These are phyloP conservation scores for Triangularia setosa DNA, from an alignment of 2,329 filamentous ascomycete species.

Conservation along the genomic window DNA sequence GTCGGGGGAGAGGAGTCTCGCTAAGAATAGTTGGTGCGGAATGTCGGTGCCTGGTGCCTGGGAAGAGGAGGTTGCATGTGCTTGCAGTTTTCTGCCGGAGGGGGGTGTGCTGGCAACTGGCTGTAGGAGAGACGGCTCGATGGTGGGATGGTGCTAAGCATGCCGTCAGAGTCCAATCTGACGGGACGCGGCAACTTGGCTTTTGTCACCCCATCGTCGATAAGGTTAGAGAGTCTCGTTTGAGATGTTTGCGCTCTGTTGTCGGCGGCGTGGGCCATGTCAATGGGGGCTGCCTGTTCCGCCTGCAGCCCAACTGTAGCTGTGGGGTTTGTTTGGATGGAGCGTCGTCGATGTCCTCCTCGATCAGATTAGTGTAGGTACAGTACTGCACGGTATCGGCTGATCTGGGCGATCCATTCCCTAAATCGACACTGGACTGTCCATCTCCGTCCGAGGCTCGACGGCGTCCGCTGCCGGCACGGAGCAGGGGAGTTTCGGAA, in stretches of 20 bases:
- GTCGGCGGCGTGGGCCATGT: background rate
- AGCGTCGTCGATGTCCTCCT: background rate
- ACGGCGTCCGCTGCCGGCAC: background rate
- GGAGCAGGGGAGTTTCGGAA: background rate
- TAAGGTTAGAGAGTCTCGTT: background rate
- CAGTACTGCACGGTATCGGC: too few species aligned
- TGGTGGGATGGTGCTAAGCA: background rate
- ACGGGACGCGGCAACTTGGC: background rate
- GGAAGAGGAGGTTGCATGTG: background rate
- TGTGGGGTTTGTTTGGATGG: too few species aligned
- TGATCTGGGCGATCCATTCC: background rate
- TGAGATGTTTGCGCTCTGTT: background rate
- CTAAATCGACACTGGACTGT: background rate
- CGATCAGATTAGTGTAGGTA: background rate
- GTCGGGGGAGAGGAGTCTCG: background rate
- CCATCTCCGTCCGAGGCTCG: background rate
- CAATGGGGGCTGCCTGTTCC: background rate
- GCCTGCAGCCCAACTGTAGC: background rate
- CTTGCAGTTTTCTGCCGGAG: background rate
- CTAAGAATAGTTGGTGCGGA: slow-evolving; percentile 7
- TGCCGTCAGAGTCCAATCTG: background rate
- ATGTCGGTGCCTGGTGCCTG: slow-evolving; percentile 6
- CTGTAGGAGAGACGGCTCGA: background rate
- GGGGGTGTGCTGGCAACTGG: background rate
- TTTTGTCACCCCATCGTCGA: background rate